These are phyloP conservation scores for Coemansia sp. DNA, from an alignment of 192 early-diverging fungal species.

Conservation along the genomic window DNA sequence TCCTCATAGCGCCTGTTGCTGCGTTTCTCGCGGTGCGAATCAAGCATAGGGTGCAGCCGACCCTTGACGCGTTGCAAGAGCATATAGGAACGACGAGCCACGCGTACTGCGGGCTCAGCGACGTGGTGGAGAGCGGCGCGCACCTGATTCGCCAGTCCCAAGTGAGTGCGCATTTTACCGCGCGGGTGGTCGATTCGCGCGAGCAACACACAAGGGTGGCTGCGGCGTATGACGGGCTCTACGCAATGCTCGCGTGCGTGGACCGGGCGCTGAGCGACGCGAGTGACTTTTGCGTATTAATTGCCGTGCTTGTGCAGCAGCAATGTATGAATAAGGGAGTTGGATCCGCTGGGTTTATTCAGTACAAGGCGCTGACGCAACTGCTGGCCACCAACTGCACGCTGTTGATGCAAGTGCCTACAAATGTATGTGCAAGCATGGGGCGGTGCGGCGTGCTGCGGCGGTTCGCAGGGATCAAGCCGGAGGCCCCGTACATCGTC, in stretches of 20 bases:
- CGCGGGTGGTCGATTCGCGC: constrained; percentile 47
- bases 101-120: neutral
- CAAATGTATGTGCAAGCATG: neutral
- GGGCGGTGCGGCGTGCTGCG: constrained; percentile 36
- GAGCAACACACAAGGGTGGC: constrained; percentile 59
- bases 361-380: neutral
- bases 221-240: constrained; percentile 56
- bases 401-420: neutral
- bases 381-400: neutral
- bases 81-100: neutral
- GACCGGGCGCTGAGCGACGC: constrained; percentile 49
- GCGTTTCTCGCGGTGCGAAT: constrained; percentile 5
- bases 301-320: constrained; percentile 21
- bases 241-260: constrained; percentile 56
- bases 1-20: constrained; percentile 15
- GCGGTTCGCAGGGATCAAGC: neutral
- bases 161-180: constrained; percentile 55
- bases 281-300: constrained; percentile 32
- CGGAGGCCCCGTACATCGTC: constrained; percentile 38
- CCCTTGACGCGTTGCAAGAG: neutral
- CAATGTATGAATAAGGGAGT: too few species aligned
- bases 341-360: constrained; percentile 49
- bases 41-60: neutral
- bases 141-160: constrained; percentile 62
- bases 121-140: constrained; percentile 53